Conservation (phyloP, 495 filamentous ascomycete genomes). For the Penicillium dipodomyicola region DNA sequence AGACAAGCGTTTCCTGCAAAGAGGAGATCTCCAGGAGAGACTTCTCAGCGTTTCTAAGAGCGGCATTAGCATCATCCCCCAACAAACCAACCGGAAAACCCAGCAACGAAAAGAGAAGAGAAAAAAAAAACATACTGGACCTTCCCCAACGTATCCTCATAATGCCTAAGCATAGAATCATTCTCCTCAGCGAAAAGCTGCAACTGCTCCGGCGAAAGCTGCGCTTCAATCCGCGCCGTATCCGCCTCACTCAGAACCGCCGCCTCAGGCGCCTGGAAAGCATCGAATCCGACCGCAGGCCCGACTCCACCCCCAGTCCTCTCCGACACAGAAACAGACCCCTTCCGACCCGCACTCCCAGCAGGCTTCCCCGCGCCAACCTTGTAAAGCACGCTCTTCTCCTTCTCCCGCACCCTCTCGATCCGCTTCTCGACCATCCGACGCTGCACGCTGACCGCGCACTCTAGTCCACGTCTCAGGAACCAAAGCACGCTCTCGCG, state of each 20-base stretch:
- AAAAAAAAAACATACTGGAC: conserved; percentile 65
- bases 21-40: conserved; percentile 91
- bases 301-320: conserved; percentile 2
- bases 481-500: conserved; percentile 83
- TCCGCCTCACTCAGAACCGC: conserved; percentile 41
- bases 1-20: conserved; percentile 81
- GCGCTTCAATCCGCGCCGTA: conserved; percentile 51
- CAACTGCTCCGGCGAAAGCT: conserved; percentile 76
- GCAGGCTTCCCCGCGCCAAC: conserved; percentile 16
- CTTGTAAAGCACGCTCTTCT: conserved; percentile 80
- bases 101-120: conserved; percentile 1
- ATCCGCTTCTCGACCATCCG: conserved; percentile 89
- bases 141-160: conserved; percentile 87
- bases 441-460: conserved; percentile 71
- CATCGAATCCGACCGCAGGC: background rate
- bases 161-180: conserved; percentile 84
- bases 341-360: conserved; percentile 8
- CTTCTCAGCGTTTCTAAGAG: conserved; percentile 75
- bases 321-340: background rate
- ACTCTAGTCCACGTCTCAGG: conserved; percentile 69
- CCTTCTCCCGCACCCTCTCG: conserved; percentile 80
- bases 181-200: conserved; percentile 95
- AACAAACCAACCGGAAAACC: background rate
- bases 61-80: background rate
- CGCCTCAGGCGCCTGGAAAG: conserved; percentile 18